Evolutionary conservation across 2,329 filamentous ascomycete species (phyloP).

Genomic region (Sclerotinia borealis): DNA sequence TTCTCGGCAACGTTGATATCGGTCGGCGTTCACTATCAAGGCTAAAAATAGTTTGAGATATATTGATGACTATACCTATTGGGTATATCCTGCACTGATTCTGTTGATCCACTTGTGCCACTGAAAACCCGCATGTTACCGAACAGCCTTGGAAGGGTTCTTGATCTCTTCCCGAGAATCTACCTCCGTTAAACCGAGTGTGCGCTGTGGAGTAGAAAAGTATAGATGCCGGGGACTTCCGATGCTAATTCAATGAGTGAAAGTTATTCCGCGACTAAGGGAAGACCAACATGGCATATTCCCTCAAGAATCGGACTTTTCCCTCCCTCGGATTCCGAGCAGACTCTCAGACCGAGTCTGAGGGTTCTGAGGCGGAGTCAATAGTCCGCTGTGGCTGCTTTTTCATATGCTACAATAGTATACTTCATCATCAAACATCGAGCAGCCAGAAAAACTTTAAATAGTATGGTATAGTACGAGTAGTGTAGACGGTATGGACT

Average conservation of each 20-base stretch:
- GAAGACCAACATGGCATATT: background rate
- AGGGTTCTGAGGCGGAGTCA: background rate
- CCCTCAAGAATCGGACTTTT: background rate
- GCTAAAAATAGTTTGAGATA: background rate
- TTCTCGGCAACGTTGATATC: background rate
- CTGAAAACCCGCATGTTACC: background rate
- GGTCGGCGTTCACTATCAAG: too few species aligned
- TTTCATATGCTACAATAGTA: background rate
- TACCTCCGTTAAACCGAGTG: background rate
- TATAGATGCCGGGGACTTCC: background rate
- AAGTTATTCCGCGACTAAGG: background rate
- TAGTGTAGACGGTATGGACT: background rate
- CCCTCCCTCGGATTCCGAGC: too few species aligned
- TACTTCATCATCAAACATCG: background rate
- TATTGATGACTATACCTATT: too few species aligned
- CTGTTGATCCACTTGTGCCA: background rate
- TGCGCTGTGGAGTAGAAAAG: conserved; percentile 1
- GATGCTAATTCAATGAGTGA: background rate
- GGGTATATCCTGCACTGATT: background rate
- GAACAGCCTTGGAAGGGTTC: background rate
- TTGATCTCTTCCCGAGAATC: background rate
- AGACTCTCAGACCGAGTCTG: too few species aligned
- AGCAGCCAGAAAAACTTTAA: background rate
- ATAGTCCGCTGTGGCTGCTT: background rate
- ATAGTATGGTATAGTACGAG: background rate